These are phyloP conservation scores for Coprinellus aureogranulatus DNA, from an alignment of 768 basidiomycete genomes.

Conservation along the genomic window DNA sequence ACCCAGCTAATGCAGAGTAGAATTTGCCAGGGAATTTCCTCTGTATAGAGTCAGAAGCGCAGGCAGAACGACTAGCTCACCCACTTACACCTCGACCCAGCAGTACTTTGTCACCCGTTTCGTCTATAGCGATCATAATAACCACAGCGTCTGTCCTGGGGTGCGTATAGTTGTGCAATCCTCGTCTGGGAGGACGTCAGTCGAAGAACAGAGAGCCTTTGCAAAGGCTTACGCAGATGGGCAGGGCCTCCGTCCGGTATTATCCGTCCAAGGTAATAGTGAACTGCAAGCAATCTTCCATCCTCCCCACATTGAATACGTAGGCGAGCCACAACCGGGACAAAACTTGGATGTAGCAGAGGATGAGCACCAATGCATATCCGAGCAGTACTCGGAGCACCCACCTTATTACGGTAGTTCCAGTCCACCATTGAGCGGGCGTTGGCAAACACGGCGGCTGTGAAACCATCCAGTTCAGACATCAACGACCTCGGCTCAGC, in stretches of 20 bases:
- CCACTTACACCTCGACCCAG: conserved; percentile 78
- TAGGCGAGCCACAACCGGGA: conserved; percentile 76
- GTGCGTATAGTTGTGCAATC: conserved; percentile 83
- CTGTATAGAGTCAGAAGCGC: conserved; percentile 29
- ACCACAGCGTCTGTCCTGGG: conserved; percentile 86
- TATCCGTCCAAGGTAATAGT: conserved; percentile 72
- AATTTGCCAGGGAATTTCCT: conserved; percentile 65
- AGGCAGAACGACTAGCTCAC: neutral
- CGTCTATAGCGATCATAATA: conserved; percentile 84
- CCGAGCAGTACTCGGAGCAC: conserved; percentile 13
- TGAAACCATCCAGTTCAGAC: conserved; percentile 55
- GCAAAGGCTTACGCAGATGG: conserved; percentile 55
- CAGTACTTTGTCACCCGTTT: conserved; percentile 77
- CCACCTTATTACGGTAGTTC: conserved; percentile 87
- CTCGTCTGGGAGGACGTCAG: conserved; percentile 50
- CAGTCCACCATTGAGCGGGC: conserved; percentile 87
- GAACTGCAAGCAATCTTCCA: conserved; percentile 89
- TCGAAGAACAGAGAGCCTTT: neutral
- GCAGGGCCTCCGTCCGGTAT: conserved; percentile 62
- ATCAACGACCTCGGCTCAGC: conserved; percentile 62
- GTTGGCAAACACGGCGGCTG: conserved; percentile 73
- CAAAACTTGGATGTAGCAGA: conserved; percentile 62
- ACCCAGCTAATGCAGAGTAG: conserved; percentile 91
- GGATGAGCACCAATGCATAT: neutral
- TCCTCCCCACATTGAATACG: conserved; percentile 89